Conservation (phyloP, 768 basidiomycete species). For the Sporobolomyces phaffii region DNA sequence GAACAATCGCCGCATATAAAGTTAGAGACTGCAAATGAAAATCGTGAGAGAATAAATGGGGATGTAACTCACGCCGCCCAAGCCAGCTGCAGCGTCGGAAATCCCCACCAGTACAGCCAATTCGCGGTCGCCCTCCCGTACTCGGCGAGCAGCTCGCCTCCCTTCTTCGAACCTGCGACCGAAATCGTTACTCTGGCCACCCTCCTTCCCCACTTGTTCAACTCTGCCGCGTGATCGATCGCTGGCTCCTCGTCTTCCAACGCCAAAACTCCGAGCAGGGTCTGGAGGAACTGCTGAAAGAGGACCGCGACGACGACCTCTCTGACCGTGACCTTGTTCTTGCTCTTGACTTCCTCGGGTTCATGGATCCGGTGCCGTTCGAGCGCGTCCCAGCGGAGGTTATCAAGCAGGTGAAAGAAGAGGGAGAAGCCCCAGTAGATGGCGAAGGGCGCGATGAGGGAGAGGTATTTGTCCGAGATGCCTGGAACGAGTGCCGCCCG, state of each 20-base stretch:
- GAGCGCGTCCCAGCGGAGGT: conserved; percentile 60
- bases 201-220: conserved; percentile 18
- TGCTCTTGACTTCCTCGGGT: conserved; percentile 64
- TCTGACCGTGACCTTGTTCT: conserved; percentile 65
- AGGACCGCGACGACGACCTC: conserved; percentile 76
- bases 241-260: conserved; percentile 51
- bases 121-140: conserved; percentile 53
- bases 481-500: conserved; percentile 50
- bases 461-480: conserved; percentile 65
- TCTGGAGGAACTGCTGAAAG: conserved; percentile 80
- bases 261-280: conserved; percentile 64
- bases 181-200: conserved; percentile 49
- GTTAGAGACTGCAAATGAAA: no score
- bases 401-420: conserved; percentile 75
- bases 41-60: no score
- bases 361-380: conserved; percentile 84
- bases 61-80: conserved; percentile 69
- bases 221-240: conserved; percentile 17
- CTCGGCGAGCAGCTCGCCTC: conserved; percentile 46
- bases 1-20: no score
- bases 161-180: conserved; percentile 51
- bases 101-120: conserved; percentile 85
- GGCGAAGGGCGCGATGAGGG: conserved; percentile 66
- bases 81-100: conserved; percentile 66
- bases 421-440: conserved; percentile 79